These are phyloP conservation scores for Dissophora ornata DNA, from an alignment of 192 early-diverging fungal species.

Conservation along the genomic window DNA sequence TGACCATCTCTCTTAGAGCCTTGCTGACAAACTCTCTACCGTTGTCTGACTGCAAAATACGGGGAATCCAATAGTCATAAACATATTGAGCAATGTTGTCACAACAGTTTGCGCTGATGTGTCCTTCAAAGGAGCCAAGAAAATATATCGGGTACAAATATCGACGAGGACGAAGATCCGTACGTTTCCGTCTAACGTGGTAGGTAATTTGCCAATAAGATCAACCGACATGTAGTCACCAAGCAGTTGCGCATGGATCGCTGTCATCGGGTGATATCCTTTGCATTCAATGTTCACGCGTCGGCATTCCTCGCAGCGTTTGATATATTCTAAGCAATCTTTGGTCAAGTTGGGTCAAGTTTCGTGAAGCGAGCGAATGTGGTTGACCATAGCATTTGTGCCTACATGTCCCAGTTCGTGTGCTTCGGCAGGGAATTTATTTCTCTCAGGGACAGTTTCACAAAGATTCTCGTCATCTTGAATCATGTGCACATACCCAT, in stretches of 20 bases:
- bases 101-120: background rate
- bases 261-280: constrained; percentile 10
- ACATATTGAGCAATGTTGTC: background rate
- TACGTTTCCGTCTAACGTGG: background rate
- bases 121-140: too few species aligned
- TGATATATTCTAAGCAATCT: constrained; percentile 7
- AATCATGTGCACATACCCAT: constrained; percentile 9
- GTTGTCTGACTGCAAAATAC: constrained; percentile 48
- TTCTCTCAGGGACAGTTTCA: background rate
- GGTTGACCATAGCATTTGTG: constrained; percentile 14
- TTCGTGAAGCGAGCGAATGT: background rate
- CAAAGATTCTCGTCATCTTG: background rate
- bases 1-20: constrained; percentile 27
- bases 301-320: constrained; percentile 2
- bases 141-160: too few species aligned
- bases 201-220: background rate
- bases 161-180: too few species aligned
- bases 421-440: background rate
- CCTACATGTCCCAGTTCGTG: constrained; percentile 9
- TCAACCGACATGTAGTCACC: constrained; percentile 11
- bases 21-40: constrained; percentile 60
- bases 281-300: background rate
- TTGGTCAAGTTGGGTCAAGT: constrained; percentile 11
- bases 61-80: constrained; percentile 13
- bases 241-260: background rate